Percentiles rank a stretch among this genome's conserved stretches.
These are phyloP conservation scores for Collybia nuda DNA, from an alignment of 768 basidiomycete species.

Conservation along the genomic window DNA sequence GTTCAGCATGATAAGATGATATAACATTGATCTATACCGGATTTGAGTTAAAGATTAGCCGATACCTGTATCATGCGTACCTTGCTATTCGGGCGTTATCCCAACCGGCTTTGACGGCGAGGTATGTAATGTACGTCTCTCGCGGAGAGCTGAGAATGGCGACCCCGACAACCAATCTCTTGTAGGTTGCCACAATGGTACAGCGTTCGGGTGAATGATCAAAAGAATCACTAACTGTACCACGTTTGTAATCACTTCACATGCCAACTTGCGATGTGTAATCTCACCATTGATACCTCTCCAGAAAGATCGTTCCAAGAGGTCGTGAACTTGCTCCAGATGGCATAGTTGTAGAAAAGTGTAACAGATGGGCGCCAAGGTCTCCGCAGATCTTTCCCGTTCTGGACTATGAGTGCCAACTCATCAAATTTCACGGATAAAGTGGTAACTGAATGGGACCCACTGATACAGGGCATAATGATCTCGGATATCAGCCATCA, in stretches of 20 bases:
- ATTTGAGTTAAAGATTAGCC: conserved; percentile 7
- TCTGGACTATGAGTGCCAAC: conserved; percentile 46
- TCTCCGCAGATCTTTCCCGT: conserved; percentile 41
- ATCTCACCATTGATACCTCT: conserved; percentile 67
- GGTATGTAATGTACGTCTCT: conserved; percentile 82
- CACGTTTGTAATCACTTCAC: background rate
- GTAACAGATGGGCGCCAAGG: conserved; percentile 59
- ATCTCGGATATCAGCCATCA: conserved; percentile 70
- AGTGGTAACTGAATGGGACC: conserved; percentile 19
- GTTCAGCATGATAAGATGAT: conserved; percentile 70
- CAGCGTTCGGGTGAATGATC: conserved; percentile 68
- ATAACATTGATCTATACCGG: conserved; percentile 65
- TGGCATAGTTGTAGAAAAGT: conserved; percentile 57
- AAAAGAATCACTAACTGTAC: conserved; percentile 67
- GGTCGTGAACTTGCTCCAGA: conserved; percentile 68
- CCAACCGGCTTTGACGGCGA: conserved; percentile 79
- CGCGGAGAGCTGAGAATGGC: conserved; percentile 77
- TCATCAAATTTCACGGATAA: background rate
- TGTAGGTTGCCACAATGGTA: conserved; percentile 76
- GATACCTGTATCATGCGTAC: conserved; percentile 31
- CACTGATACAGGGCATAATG: conserved; percentile 67
- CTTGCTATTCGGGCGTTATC: conserved; percentile 78
- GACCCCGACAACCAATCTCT: conserved; percentile 66
- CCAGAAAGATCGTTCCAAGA: conserved; percentile 73
- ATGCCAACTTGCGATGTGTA: background rate